Base-by-base conservation (phyloP, 768 basidiomycete species). In the Leccinum disarticulatum region DNA sequence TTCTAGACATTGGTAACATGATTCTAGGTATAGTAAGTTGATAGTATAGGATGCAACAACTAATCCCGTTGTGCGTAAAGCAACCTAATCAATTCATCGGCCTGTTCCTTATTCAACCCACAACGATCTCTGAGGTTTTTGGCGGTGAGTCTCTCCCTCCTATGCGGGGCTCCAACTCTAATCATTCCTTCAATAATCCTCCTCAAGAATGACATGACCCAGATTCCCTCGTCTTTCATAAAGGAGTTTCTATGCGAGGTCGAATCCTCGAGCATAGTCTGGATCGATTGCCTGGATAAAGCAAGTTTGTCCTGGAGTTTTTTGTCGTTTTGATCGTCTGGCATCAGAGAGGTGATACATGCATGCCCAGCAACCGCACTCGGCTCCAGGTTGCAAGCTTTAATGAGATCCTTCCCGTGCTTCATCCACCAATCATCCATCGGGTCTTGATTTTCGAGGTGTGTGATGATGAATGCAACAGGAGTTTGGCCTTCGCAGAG, bases 401-500 rank as follows among this genome's bases (percentile, higher is more conserved):
- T 56, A 6, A 66, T 28, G 11, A 74, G 66, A 5, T 15, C 36
- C 14, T 52, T 36, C 6, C 61, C 58, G 25, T 76, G 65, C 28
- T 11, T n/a, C 10, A 50, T 53, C 74, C 74, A 75, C 74, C 76
- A 75, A 9, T 56, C 41, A 36, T 76, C 73, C 74, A 74, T 76
- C 5, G 48, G 54, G 8, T 36, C 47, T 17, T 54, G 15, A 36
- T 48, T n/a, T 56, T 78, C 79, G 10, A 80, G 71, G 30, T 77
- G 73, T 3, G 77, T 80, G 36, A 80, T 66, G 6, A 75, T 69
- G 14, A 81, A 58, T 1, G 76, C 69, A n/a, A 76, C 68, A 3
- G 79, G 78, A 8, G 79, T 76, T 48, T 70, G 59, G 19, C 64
- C 54, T 25, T 67, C 69, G 62, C 79, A 80, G 30, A 81, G 72